Evolutionary conservation across 2,329 filamentous ascomycete species (phyloP).

Genomic region (Myriangium duriaei): DNA sequence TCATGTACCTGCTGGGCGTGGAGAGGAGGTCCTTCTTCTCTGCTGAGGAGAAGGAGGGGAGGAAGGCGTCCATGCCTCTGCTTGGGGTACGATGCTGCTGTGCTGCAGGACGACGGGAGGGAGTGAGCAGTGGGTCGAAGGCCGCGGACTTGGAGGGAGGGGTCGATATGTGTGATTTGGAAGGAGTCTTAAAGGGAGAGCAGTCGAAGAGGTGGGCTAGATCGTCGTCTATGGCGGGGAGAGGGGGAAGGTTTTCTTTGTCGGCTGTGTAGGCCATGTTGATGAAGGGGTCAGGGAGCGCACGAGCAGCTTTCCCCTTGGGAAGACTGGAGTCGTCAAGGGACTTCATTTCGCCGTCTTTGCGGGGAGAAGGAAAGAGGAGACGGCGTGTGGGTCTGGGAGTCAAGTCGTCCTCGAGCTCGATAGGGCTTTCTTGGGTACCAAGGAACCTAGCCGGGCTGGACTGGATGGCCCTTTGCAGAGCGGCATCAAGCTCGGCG

Average conservation of each 20-base stretch:
- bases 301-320: constrained; percentile 10
- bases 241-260: constrained; percentile 45
- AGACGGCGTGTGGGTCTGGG: constrained; percentile 55
- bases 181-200: constrained; percentile 39
- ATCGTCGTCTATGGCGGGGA: constrained; percentile 34
- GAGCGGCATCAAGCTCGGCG: constrained; percentile 22
- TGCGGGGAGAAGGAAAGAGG: constrained; percentile 65
- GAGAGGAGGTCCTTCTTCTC: constrained; percentile 13
- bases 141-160: constrained; percentile 44
- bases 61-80: constrained; percentile 23
- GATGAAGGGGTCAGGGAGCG: constrained; percentile 11
- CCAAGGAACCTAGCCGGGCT: constrained; percentile 44
- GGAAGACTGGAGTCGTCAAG: constrained; percentile 39
- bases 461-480: constrained; percentile 46
- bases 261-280: constrained; percentile 33
- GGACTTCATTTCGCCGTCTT: constrained; percentile 49
- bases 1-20: constrained; percentile 7
- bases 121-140: constrained; percentile 30
- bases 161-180: constrained; percentile 34
- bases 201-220: constrained; percentile 54
- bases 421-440: constrained; percentile 34
- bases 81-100: constrained; percentile 20
- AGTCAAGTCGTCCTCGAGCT: constrained; percentile 39
- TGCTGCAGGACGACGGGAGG: constrained; percentile 22
- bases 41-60: constrained; percentile 22